Evolutionary conservation across 129 eudicot genomes (phyloP).

Genomic region (Chrysanthemum lavandulifolium): DNA sequence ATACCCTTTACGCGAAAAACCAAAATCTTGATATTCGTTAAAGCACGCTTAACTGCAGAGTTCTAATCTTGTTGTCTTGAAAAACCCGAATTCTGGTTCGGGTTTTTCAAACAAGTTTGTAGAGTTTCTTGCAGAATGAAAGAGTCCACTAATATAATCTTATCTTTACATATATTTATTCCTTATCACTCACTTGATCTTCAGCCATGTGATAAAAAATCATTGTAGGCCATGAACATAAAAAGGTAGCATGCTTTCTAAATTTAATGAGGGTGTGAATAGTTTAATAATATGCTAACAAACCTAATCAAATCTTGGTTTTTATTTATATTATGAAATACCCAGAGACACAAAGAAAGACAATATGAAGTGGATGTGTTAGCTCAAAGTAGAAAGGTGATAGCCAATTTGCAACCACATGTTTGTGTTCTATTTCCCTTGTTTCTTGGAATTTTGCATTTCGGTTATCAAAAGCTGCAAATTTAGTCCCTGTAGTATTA

Average conservation of each 20-base stretch:
- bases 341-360: conserved; percentile 31
- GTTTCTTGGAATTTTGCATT: conserved; percentile 37
- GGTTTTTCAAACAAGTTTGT: conserved; percentile 5
- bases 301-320: conserved; percentile 32
- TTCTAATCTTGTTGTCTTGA: conserved; percentile 1
- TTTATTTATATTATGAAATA: conserved; percentile 15
- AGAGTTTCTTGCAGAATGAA: not conserved
- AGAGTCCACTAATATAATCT: conserved; percentile 26
- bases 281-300: conserved; percentile 6
- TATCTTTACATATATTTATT: not conserved
- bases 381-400: conserved; percentile 21
- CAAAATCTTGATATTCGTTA: not conserved
- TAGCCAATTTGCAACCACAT: conserved; percentile 34
- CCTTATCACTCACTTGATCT: conserved; percentile 25
- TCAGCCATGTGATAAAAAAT: conserved; percentile 31
- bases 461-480: not conserved
- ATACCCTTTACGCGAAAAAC: not conserved
- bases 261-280: conserved; percentile 22
- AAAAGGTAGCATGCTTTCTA: conserved; percentile 30
- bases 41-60: not conserved
- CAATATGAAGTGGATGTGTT: conserved; percentile 36
- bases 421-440: conserved; percentile 27
- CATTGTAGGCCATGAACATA: conserved; percentile 33
- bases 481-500: not conserved
- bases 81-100: not conserved